phyloP scores from a whole-genome alignment of 495 filamentous ascomycete genomes.

The Tuber borchii region DNA sequence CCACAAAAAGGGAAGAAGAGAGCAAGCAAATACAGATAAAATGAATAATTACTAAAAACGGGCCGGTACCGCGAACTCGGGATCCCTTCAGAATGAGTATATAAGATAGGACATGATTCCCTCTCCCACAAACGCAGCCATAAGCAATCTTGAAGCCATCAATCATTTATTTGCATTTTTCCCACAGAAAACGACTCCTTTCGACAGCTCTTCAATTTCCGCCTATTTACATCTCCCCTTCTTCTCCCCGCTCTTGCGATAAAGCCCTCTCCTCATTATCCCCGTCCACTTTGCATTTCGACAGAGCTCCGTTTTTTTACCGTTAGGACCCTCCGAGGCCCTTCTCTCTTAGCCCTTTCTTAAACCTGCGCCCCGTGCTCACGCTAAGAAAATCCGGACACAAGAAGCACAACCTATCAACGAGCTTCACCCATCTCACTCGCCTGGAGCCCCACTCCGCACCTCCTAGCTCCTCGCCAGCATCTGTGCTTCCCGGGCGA shows the following conservation, averaged over 20 bases:
- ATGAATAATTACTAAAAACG: constrained; percentile 21
- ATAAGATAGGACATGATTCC: constrained; percentile 31
- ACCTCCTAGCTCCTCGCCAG: constrained; percentile 25
- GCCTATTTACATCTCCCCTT: neutral
- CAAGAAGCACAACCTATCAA: constrained; percentile 23
- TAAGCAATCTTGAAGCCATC: constrained; percentile 13
- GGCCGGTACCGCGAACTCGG: constrained; percentile 37
- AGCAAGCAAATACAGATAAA: constrained; percentile 29
- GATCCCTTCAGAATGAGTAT: constrained; percentile 24
- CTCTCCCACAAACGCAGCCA: constrained; percentile 9
- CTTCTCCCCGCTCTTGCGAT: neutral
- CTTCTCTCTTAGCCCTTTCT: constrained; percentile 12
- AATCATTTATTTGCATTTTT: constrained; percentile 19
- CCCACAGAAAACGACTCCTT: constrained; percentile 10
- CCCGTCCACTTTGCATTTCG: neutral
- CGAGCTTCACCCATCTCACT: constrained; percentile 23
- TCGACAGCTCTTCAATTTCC: neutral
- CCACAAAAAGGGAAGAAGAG: constrained; percentile 21
- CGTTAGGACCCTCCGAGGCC: constrained; percentile 22
- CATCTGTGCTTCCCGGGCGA: constrained; percentile 39
- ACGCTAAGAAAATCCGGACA: neutral
- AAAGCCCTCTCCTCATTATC: neutral
- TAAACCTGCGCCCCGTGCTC: constrained; percentile 25
- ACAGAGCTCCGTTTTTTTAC: neutral
- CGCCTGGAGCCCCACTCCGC: constrained; percentile 27